Base-by-base conservation (phyloP, 345 rosid genomes). In the Sonneratia alba region DNA sequence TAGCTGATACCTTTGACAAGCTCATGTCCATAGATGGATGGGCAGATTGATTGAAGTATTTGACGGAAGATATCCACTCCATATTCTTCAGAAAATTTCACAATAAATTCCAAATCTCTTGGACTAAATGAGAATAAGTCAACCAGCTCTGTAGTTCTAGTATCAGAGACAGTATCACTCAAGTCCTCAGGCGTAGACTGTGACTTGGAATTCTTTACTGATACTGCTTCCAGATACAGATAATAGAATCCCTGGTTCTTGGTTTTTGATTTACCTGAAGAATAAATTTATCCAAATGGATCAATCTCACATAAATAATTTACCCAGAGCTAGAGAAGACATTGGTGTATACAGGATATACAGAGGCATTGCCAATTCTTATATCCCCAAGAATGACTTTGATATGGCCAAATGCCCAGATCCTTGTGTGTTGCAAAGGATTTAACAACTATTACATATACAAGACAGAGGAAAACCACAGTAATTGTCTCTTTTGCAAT, bases 21-120 rank as follows among this genome's bases (percentile, higher is more conserved):
- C 82, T 92, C 99, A 78, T 95, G 97, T 22, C 99, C 99, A 74
- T 90, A 92, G 59, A 95, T 95, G 57, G 97, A 95, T 38, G 99
- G 99, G 77, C 99, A 95, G 49, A 90, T 80, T 40, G 97, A 92
- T 69, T 92, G 97, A 77, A 92, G 85, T 69, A 92, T 76, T 78
- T 88, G 89, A 57, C 89, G 83, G 75, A 95, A 95, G 70, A 84
- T 82, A 77, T 92, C 96, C 72, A 91, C 80, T 71, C 96, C 93
- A 82, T 89, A 80, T 83, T 95, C 97, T 85, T 86, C 86, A 22
- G 83, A 82, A 74, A 87, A 92, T 83, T 92, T 95, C 71, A 90
- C 96, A 83, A 95, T 87, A 76, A 95, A 92, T 80, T 95, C 96
- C 83, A 95, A 79, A 80, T 95, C 99, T 79, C 87, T 85, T 47